These are phyloP conservation scores for Boletus semigastroideus DNA, from an alignment of 1,284 basidiomycete genomes.

Conservation along the genomic window DNA sequence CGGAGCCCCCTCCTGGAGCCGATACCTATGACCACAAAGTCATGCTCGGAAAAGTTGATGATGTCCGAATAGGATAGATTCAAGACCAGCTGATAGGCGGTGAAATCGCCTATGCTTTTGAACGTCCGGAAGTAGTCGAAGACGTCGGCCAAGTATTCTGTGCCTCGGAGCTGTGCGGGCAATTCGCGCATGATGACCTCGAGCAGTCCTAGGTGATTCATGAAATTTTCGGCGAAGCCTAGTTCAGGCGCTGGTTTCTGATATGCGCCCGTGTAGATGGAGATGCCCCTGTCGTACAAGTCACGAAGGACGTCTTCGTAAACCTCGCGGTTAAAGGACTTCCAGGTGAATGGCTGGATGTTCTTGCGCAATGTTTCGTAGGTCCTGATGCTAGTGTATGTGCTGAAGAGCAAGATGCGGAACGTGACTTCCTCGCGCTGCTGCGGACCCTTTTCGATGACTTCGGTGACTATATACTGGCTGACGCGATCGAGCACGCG, in stretches of 20 bases:
- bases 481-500: conserved; percentile 59
- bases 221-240: conserved; percentile 42
- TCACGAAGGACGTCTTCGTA: conserved; percentile 49
- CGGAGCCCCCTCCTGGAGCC: conserved; percentile 55
- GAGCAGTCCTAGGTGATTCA: conserved; percentile 56
- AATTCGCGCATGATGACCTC: conserved; percentile 55
- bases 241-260: conserved; percentile 59
- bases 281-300: conserved; percentile 36
- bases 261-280: conserved; percentile 64
- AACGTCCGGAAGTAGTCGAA: conserved; percentile 54
- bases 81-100: conserved; percentile 55
- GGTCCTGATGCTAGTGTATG: conserved; percentile 59
- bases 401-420: conserved; percentile 59
- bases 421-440: conserved; percentile 53
- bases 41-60: conserved; percentile 55
- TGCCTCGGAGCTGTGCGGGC: conserved; percentile 40
- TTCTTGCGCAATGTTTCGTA: conserved; percentile 52
- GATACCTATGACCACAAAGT: conserved; percentile 61
- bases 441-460: conserved; percentile 63
- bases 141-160: conserved; percentile 51
- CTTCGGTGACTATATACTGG: conserved; percentile 58
- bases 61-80: conserved; percentile 55
- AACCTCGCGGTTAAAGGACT: conserved; percentile 42
- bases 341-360: conserved; percentile 54
- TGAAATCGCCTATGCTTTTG: conserved; percentile 62